Percentiles rank a stretch among this genome's conserved stretches.
These are phyloP conservation scores for Ilex asprella DNA, from an alignment of 257 asterid genomes.

Conservation along the genomic window DNA sequence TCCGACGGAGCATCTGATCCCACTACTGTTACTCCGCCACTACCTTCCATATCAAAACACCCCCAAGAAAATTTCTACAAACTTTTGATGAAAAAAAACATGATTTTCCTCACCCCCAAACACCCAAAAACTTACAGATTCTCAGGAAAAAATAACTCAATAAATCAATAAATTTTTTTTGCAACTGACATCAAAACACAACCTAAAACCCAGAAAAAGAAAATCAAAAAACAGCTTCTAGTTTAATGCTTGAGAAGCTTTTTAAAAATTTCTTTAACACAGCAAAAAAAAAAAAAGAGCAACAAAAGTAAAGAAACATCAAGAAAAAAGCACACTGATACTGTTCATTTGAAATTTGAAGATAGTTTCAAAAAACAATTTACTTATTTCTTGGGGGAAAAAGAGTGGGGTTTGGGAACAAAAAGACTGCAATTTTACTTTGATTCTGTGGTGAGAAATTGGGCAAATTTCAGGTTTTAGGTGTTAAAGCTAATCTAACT, in stretches of 20 bases:
- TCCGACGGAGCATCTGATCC: slow-evolving; percentile 94
- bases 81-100: slow-evolving; percentile 28
- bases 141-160: slow-evolving; percentile 1
- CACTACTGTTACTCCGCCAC: slow-evolving; percentile 68
- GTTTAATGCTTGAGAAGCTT: slow-evolving; percentile 21
- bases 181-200: not conserved
- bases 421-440: slow-evolving; percentile 31
- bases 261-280: slow-evolving; percentile 11
- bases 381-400: not conserved
- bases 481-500: slow-evolving; percentile 36
- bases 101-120: slow-evolving; percentile 14
- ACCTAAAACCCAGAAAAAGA: slow-evolving; percentile 18
- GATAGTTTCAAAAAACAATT: not conserved
- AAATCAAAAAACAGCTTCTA: slow-evolving; percentile 16
- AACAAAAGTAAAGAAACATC: slow-evolving; percentile 14
- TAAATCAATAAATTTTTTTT: not conserved
- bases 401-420: slow-evolving; percentile 13
- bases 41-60: slow-evolving; percentile 36
- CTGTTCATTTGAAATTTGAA: slow-evolving; percentile 8
- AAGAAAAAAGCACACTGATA: slow-evolving; percentile 18
- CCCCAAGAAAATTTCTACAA: slow-evolving; percentile 2
- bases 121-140: slow-evolving; percentile 1
- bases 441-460: slow-evolving; percentile 32
- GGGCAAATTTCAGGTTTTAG: slow-evolving; percentile 27
- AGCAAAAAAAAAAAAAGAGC: slow-evolving; percentile 5